Percentiles rank a stretch among this genome's conserved stretches.
Evolutionary conservation across 2,329 filamentous ascomycete species (phyloP).

Genomic region (Tolypocladium inflatum): DNA sequence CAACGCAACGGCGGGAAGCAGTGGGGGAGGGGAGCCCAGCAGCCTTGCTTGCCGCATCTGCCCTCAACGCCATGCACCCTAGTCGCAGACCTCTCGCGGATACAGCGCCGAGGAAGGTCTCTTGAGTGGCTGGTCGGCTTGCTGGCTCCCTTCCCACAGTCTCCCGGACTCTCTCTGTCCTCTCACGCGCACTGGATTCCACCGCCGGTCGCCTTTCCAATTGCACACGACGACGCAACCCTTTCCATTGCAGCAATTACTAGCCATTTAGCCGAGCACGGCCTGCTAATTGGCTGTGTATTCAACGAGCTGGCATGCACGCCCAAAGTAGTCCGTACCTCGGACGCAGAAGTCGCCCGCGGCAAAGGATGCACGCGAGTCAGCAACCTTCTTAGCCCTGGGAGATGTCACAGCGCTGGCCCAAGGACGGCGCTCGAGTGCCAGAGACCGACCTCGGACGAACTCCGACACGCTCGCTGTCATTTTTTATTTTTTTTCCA

Average conservation of each 20-base stretch:
- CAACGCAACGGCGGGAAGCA: background rate
- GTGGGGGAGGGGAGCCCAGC: background rate
- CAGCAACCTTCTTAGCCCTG: background rate
- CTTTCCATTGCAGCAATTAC: background rate
- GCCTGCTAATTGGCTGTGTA: background rate
- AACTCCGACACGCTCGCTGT: conserved; percentile 4
- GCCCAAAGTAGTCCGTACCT: background rate
- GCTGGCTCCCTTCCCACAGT: background rate
- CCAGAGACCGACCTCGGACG: conserved; percentile 5
- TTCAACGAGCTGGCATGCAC: background rate
- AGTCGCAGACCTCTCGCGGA: background rate
- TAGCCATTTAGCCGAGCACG: background rate
- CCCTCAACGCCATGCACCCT: background rate
- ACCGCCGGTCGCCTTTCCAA: background rate
- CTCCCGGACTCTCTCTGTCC: background rate
- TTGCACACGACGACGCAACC: background rate
- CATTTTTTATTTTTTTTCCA: background rate
- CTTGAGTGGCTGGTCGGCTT: background rate
- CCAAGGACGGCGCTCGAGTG: background rate
- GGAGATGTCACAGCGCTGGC: background rate
- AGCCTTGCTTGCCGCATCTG: background rate
- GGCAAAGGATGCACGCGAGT: background rate
- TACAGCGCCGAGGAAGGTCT: background rate
- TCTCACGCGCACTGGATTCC: background rate
- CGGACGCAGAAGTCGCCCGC: background rate